Evolutionary conservation across 2,329 filamentous ascomycete species (phyloP), one percentile per base, ranked within the genome.

Genomic region (Fusarium sp.): DNA sequence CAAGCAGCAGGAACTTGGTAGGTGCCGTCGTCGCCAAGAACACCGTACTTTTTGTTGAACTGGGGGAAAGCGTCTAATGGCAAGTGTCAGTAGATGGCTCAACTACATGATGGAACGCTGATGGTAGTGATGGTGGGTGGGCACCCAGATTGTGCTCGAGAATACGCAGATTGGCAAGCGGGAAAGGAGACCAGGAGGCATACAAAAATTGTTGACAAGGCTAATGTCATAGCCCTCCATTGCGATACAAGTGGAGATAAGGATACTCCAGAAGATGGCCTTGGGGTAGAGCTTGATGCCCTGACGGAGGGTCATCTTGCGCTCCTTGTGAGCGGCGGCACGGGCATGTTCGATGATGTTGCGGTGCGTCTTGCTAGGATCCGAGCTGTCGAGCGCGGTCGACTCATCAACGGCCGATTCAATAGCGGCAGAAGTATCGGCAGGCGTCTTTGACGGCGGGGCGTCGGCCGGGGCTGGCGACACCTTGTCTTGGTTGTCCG

Each of bases 191-290:
- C 20, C 38, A 24, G 20, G 63, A 67, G 54, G 22, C 72, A 78
- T 83, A 84, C 90, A 95, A 79, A 96, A 94, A 83, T 95, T 95
- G 85, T 92, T 94, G 77, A 96, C 90, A 62, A 97, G 85, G 78
- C 90, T 92, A 67, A 96, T 87, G 80, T 97, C 94, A 84, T 95
- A 97, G 37, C 94, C 94, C 82, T 97, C 94, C 95, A 98, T 98
- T 78, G 90, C 91, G 79, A 97, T 96, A 80, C 93, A 95, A 0
- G 94, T 96, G n/a, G 93, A 96, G 82, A 98, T 95, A 68, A 97
- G 85, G 60, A 97, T 79, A 77, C 92, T 94, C 94, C 94, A 98
- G 24, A 85, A 88, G 66, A 97, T 92, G 24, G 95, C 95, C 85
- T 97, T 96, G 67, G 94, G 94, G 80, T 98, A 98, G 29, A 96